phyloP scores from a whole-genome alignment of 208 protist species.

The Sergeia podlipaevii region DNA sequence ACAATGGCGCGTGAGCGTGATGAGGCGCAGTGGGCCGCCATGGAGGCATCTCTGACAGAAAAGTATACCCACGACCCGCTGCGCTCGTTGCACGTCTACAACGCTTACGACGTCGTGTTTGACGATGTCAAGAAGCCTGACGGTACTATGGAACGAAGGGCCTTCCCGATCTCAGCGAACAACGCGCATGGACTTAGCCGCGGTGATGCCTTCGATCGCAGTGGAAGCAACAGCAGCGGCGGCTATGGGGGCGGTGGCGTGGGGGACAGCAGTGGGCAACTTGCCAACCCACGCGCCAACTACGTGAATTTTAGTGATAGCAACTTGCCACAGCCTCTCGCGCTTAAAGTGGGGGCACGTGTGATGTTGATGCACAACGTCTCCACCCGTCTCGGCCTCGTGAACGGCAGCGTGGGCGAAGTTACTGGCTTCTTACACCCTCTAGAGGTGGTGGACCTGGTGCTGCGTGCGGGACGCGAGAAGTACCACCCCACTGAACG shows the following conservation, averaged over 20 bases:
- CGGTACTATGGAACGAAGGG: too few species aligned
- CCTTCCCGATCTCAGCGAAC: not conserved
- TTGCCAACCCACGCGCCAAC: not conserved
- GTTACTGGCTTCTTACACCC: conserved; percentile 77
- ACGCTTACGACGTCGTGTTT: conserved; percentile 20
- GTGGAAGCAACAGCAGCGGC: not conserved
- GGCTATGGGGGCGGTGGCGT: not conserved
- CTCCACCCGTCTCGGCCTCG: conserved; percentile 42
- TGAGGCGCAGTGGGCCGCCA: not conserved
- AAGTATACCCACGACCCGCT: conserved; percentile 5
- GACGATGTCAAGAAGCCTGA: conserved; percentile 9
- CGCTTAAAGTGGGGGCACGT: conserved; percentile 62
- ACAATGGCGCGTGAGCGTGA: not conserved
- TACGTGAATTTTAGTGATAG: conserved; percentile 55
- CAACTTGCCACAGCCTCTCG: conserved; percentile 26
- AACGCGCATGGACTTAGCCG: not conserved
- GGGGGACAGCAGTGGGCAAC: not conserved
- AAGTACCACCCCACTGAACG: conserved; percentile 15
- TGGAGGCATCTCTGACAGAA: too few species aligned
- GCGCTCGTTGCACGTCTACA: conserved; percentile 23
- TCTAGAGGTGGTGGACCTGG: conserved; percentile 52
- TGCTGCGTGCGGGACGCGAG: conserved; percentile 26
- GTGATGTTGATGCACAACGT: conserved; percentile 77
- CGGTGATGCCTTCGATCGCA: conserved; percentile 1
- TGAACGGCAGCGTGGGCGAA: conserved; percentile 68